These are phyloP conservation scores for Bruguiera parviflora DNA, from an alignment of 345 rosid species.

Conservation along the genomic window DNA sequence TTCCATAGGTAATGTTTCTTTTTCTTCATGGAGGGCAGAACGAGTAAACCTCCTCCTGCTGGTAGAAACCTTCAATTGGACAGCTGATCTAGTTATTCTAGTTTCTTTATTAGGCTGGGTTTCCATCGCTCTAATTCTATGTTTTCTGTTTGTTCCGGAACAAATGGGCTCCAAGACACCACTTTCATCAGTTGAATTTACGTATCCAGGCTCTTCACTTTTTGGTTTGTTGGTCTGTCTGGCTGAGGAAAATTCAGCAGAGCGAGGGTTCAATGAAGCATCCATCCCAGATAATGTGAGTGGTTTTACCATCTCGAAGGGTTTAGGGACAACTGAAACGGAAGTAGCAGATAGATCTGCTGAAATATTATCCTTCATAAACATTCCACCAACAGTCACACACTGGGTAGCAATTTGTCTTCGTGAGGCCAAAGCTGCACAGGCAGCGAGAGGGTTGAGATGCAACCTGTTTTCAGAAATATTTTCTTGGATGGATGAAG, in stretches of 20 bases:
- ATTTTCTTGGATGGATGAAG: conserved; percentile 16
- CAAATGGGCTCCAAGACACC: background rate
- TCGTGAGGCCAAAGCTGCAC: conserved; percentile 30
- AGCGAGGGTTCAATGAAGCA: background rate
- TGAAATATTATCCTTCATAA: conserved; percentile 2
- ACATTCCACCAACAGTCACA: conserved; percentile 10
- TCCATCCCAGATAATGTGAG: background rate
- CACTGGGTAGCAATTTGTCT: conserved; percentile 10
- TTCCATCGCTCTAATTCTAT: conserved; percentile 2
- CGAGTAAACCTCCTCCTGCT: conserved; percentile 5
- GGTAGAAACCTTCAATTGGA: conserved; percentile 2
- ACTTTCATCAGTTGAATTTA: background rate
- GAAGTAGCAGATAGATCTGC: conserved; percentile 10
- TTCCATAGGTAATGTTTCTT: conserved; percentile 6
- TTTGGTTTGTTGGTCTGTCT: background rate
- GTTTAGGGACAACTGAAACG: conserved; percentile 8
- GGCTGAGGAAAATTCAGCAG: background rate
- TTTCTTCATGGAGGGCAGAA: conserved; percentile 7
- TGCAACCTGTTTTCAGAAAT: conserved; percentile 15
- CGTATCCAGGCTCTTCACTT: conserved; percentile 4
- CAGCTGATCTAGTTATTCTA: conserved; percentile 14
- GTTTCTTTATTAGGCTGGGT: conserved; percentile 1
- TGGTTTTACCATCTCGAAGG: background rate
- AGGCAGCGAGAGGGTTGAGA: conserved; percentile 34
- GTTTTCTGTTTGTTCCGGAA: conserved; percentile 1